These are phyloP conservation scores for Zasmidium citrigriseum DNA, from an alignment of 2,329 filamentous ascomycete genomes.

Conservation along the genomic window DNA sequence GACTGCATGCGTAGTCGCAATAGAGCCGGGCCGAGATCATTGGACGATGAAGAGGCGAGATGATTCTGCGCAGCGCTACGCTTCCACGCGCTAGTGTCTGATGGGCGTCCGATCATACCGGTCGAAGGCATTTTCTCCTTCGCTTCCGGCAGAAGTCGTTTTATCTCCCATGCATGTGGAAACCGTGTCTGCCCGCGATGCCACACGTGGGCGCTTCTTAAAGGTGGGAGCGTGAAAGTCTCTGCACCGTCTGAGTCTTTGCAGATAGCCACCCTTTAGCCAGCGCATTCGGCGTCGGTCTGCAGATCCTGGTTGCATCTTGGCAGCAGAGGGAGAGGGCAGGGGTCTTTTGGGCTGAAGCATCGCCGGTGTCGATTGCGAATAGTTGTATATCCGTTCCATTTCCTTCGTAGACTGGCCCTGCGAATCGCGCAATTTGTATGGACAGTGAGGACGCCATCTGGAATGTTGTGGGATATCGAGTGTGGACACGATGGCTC, in stretches of 20 bases:
- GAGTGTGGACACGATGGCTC: neutral
- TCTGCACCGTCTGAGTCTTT: neutral
- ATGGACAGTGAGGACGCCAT: neutral
- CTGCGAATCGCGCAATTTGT: neutral
- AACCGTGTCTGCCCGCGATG: neutral
- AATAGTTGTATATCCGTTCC: no score
- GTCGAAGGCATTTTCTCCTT: neutral
- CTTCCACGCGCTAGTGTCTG: neutral
- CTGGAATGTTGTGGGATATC: neutral
- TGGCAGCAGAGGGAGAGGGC: neutral
- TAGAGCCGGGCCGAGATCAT: neutral
- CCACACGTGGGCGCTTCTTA: neutral
- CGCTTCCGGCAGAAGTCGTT: neutral
- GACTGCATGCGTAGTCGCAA: no score
- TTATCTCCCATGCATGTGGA: neutral
- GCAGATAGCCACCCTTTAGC: neutral
- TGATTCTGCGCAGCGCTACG: neutral
- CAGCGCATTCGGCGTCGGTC: neutral
- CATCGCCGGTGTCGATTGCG: no score
- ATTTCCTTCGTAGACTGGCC: neutral
- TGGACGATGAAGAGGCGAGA: neutral
- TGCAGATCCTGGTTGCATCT: neutral
- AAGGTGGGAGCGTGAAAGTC: neutral
- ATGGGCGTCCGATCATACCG: neutral
- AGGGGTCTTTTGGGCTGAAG: neutral